These are phyloP conservation scores for Cochlearia excelsa DNA, from an alignment of 345 rosid species.

Conservation along the genomic window DNA sequence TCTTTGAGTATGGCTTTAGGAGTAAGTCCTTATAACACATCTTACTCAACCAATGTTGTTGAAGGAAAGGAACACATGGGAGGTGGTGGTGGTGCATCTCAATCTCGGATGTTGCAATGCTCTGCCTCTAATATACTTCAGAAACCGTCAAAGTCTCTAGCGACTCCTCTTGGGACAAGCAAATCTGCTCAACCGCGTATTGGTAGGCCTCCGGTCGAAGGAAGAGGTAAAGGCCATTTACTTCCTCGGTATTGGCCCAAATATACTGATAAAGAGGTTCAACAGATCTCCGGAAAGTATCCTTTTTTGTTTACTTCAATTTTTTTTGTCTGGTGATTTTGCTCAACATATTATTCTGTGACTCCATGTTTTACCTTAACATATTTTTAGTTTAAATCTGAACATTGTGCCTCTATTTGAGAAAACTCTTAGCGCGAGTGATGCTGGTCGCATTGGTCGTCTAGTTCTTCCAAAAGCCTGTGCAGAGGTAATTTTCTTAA, in stretches of 20 bases:
- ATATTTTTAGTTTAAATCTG: slow-evolving; percentile 59
- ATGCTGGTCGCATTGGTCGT: slow-evolving; percentile 97
- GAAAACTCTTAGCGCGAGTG: slow-evolving; percentile 94
- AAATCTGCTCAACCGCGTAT: slow-evolving; percentile 53
- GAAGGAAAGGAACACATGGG: slow-evolving; percentile 49
- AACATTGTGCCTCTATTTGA: slow-evolving; percentile 87
- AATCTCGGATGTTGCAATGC: slow-evolving; percentile 47
- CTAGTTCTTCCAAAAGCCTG: slow-evolving; percentile 96
- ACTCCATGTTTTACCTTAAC: slow-evolving; percentile 23
- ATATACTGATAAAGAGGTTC: slow-evolving; percentile 88
- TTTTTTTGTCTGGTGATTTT: background rate
- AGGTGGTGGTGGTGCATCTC: slow-evolving; percentile 25
- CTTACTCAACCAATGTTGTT: slow-evolving; percentile 37
- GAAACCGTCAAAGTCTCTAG: slow-evolving; percentile 46
- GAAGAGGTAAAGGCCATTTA: slow-evolving; percentile 75
- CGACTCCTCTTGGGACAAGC: slow-evolving; percentile 44
- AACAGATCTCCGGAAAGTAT: slow-evolving; percentile 90
- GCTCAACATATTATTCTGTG: background rate
- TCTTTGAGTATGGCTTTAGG: slow-evolving; percentile 62
- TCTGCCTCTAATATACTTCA: slow-evolving; percentile 56
- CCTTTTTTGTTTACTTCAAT: slow-evolving; percentile 36
- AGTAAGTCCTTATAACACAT: slow-evolving; percentile 40
- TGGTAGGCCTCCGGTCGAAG: slow-evolving; percentile 83
- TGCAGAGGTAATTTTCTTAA: slow-evolving; percentile 64
- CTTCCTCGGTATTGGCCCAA: slow-evolving; percentile 98